Percentiles rank a stretch among this genome's conserved stretches.
Evolutionary conservation across 164 flowering plant species (phyloP).

Genomic region (Aristolochia fimbriata): DNA sequence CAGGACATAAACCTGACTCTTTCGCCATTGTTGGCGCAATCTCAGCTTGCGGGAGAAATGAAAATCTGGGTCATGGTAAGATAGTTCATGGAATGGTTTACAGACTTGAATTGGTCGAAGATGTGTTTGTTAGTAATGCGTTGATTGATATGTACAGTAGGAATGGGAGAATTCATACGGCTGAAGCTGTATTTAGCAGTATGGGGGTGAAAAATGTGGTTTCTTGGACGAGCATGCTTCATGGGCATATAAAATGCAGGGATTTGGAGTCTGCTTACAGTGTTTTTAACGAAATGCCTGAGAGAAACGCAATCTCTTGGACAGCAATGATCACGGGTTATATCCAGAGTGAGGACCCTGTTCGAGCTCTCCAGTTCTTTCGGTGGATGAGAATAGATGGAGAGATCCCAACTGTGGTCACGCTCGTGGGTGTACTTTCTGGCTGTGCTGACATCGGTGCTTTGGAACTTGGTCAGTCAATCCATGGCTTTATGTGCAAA

Average conservation of each 20-base stretch:
- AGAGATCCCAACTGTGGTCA: slow-evolving; percentile 19
- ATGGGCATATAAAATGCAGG: slow-evolving; percentile 26
- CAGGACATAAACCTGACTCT: slow-evolving; percentile 24
- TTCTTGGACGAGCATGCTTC: slow-evolving; percentile 41
- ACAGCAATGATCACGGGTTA: slow-evolving; percentile 40
- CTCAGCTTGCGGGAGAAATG: slow-evolving; percentile 25
- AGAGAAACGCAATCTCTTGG: slow-evolving; percentile 30
- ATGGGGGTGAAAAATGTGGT: slow-evolving; percentile 29
- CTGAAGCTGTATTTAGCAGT: slow-evolving; percentile 17
- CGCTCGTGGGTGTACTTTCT: slow-evolving; percentile 24
- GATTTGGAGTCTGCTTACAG: slow-evolving; percentile 22
- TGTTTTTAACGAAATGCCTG: slow-evolving; percentile 18
- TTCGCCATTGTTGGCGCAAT: slow-evolving; percentile 31
- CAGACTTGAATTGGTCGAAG: slow-evolving; percentile 16
- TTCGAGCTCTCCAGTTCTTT: slow-evolving; percentile 27
- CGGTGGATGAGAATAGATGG: slow-evolving; percentile 20
- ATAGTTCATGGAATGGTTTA: slow-evolving; percentile 37
- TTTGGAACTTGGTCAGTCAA: slow-evolving; percentile 21
- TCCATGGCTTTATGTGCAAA: slow-evolving; percentile 13
- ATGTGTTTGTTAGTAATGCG: slow-evolving; percentile 29
- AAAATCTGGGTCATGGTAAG: slow-evolving; percentile 23
- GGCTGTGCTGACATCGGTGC: slow-evolving; percentile 22
- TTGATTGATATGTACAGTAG: slow-evolving; percentile 41
- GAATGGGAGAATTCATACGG: slow-evolving; percentile 18
- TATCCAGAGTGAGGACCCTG: slow-evolving; percentile 14